Conservation (phyloP, 2,329 filamentous ascomycete species). For the Trichoderma arundinaceum region DNA sequence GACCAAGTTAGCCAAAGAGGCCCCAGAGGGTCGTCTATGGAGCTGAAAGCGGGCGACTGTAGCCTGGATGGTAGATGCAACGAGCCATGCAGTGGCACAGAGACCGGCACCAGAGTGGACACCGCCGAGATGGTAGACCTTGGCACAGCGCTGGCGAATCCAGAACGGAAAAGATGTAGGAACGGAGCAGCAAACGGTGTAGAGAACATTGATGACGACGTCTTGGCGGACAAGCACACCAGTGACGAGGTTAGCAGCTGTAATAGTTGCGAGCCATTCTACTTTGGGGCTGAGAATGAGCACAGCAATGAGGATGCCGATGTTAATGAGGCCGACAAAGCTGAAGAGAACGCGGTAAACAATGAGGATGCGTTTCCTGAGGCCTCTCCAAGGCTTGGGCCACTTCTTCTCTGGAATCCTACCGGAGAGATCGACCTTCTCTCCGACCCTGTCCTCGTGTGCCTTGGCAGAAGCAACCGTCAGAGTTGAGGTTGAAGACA, state of each 20-base stretch:
- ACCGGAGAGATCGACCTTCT: slow-evolving; percentile 39
- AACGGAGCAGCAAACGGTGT: slow-evolving; percentile 53
- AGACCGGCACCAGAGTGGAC: slow-evolving; percentile 58
- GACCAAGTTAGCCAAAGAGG: slow-evolving; percentile 50
- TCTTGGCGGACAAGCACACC: slow-evolving; percentile 62
- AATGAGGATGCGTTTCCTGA: slow-evolving; percentile 55
- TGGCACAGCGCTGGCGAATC: slow-evolving; percentile 55
- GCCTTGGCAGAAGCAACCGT: slow-evolving; percentile 38
- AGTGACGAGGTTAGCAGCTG: slow-evolving; percentile 55
- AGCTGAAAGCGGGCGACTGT: slow-evolving; percentile 44
- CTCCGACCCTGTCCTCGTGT: slow-evolving; percentile 37
- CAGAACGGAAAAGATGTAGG: slow-evolving; percentile 54
- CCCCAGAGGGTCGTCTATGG: slow-evolving; percentile 35
- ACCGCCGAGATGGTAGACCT: slow-evolving; percentile 60
- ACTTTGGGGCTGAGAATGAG: slow-evolving; percentile 44
- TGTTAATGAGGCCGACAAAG: slow-evolving; percentile 57
- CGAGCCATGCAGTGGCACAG: slow-evolving; percentile 56
- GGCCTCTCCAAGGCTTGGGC: slow-evolving; percentile 46
- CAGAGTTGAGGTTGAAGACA: slow-evolving; percentile 42
- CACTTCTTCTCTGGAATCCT: slow-evolving; percentile 51
- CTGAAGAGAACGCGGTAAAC: slow-evolving; percentile 64
- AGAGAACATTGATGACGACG: slow-evolving; percentile 58
- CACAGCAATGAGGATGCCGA: slow-evolving; percentile 53
- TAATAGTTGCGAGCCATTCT: slow-evolving; percentile 50
- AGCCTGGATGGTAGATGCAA: slow-evolving; percentile 50